Base-by-base conservation (phyloP, 331 rosid genomes). In the Quercus lobata region DNA sequence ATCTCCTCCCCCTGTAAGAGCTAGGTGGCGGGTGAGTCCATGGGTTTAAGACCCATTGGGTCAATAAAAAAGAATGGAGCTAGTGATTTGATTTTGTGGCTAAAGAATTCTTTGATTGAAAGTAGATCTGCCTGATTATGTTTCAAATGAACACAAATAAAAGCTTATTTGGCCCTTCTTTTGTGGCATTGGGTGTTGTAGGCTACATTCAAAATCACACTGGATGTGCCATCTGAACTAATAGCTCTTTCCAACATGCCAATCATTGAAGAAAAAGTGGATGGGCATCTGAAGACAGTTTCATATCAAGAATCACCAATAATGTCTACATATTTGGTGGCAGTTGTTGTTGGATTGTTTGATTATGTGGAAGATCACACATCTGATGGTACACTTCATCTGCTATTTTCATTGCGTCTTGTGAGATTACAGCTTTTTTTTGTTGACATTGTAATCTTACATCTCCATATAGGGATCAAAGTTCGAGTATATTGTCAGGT, bases 171-270 rank as follows among this genome's bases (percentile, higher is more conserved):
- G 37, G 69, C 19, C 19, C 35, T 54, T 4, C 65, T 44, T 77
- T 78, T 76, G 60, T 68, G 55, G 56, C 52, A 57, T 56, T 84
- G 83, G 69, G 79, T 78, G 17, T 88, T 85, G 82, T 93, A 94
- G 98, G 98, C 98, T 77, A 92, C 90, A 69, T 94, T 92, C 87
- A 94, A 88, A 91, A 91, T 94, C 83, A 88, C 95, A 70, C 72
- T 94, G 89, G 94, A 81, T 73, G 95, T 94, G 76, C 98, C 97
- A 76, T 82, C 83, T 1, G 95, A 91, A 49, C 79, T 92, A 30
- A 83, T 91, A 56, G 97, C 97, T 37, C 97, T 94, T 71, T 94
- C 98, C 80, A 94, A 94, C 92, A 91, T 94, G 98, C 97, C 97
- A 29, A 25, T 94, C 71, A 19, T 73, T 58, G 97, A 88, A 81